A percentile compares a stretch with the other conserved stretches of the same genome.
Evolutionary conservation across 192 early-diverging fungal genomes (phyloP).

Genomic region (Mortierella hygrophila): DNA sequence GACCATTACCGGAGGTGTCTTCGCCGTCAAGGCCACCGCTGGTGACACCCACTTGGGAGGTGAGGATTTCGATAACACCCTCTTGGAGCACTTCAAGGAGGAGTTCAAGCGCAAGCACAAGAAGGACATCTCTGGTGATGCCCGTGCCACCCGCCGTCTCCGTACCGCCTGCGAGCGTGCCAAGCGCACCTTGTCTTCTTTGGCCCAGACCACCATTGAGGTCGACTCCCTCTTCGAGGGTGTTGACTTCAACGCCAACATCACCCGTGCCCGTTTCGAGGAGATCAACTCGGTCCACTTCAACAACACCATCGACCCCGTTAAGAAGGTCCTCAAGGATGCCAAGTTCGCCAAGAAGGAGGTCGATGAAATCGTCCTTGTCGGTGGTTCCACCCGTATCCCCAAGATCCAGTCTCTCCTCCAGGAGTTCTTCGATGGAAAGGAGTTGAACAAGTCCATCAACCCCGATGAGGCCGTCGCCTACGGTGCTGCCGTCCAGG

Average conservation of each 20-base stretch:
- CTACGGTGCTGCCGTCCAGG: conserved; percentile 95
- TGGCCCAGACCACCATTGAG: conserved; percentile 90
- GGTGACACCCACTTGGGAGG: conserved; percentile 92
- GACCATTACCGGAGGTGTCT: conserved; percentile 83
- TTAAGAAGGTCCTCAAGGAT: conserved; percentile 93
- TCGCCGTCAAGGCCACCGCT: conserved; percentile 87
- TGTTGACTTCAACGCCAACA: conserved; percentile 89
- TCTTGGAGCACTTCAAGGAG: conserved; percentile 95
- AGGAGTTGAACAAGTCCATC: conserved; percentile 90
- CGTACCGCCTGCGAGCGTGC: conserved; percentile 96
- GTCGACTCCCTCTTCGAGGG: conserved; percentile 92
- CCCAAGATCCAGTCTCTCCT: conserved; percentile 91
- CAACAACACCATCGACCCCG: conserved; percentile 92
- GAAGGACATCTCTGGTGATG: conserved; percentile 86
- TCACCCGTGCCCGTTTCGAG: conserved; percentile 98
- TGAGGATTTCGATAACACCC: conserved; percentile 87
- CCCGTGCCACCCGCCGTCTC: conserved; percentile 93
- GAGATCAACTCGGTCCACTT: conserved; percentile 92
- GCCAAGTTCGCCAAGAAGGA: conserved; percentile 82
- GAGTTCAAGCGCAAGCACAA: conserved; percentile 92
- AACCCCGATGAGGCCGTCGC: conserved; percentile 98
- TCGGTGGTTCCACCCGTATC: conserved; percentile 94
- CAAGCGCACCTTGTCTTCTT: conserved; percentile 94
- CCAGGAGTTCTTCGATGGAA: conserved; percentile 83
- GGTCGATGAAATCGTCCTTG: conserved; percentile 86